These are phyloP conservation scores for Mortierella antarctica DNA, from an alignment of 192 early-diverging fungal species.

Conservation along the genomic window DNA sequence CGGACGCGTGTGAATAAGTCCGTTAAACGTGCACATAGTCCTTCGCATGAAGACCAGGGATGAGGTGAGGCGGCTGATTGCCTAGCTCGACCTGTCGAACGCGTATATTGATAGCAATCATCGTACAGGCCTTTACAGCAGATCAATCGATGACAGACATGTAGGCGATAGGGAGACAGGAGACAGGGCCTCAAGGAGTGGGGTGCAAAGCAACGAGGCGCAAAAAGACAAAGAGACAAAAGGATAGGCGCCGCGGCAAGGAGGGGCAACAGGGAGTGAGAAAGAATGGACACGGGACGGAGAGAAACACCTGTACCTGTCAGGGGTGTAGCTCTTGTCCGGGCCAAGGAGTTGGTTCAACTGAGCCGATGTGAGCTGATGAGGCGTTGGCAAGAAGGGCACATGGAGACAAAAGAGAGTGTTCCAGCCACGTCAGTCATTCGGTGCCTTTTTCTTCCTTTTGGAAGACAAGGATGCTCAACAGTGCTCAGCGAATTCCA, in stretches of 20 bases:
- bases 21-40: too few relatives aligned
- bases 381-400: neutral
- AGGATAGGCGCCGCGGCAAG: neutral
- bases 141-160: too few relatives aligned
- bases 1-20: neutral
- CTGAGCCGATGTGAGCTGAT: slow-evolving; percentile 36
- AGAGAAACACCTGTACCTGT: slow-evolving; percentile 19
- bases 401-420: neutral
- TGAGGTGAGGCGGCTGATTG: too few relatives aligned
- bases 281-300: neutral
- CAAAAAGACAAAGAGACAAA: neutral
- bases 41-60: too few relatives aligned
- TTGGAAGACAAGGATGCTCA: neutral
- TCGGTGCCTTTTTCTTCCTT: neutral
- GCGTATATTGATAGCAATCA: too few relatives aligned
- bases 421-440: too few relatives aligned
- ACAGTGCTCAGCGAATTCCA: neutral
- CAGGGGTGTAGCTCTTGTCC: slow-evolving; percentile 21
- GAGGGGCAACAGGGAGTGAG: neutral
- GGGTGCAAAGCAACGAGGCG: neutral
- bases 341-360: slow-evolving; percentile 28
- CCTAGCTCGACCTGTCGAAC: too few relatives aligned
- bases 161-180: too few relatives aligned
- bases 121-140: too few relatives aligned
- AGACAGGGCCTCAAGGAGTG: too few relatives aligned